Evolutionary conservation across 768 basidiomycete genomes (phyloP).

Genomic region (Agrocybe chaxingu): DNA sequence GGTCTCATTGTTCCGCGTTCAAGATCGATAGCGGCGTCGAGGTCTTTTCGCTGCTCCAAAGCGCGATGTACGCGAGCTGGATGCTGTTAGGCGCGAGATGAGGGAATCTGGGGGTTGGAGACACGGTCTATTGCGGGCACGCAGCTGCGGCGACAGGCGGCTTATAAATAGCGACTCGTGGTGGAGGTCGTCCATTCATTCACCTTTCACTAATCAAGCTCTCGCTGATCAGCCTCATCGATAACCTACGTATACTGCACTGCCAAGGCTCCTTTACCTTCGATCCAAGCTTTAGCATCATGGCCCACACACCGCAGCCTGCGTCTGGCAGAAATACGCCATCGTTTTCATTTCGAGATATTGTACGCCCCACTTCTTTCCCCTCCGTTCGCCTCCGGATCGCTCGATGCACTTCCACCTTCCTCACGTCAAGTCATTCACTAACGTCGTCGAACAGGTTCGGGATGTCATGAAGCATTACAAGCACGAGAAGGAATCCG

Average conservation of each 20-base stretch:
- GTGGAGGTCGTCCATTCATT: background rate
- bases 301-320: slow-evolving; percentile 18
- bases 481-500: slow-evolving; percentile 79
- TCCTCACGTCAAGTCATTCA: slow-evolving; percentile 39
- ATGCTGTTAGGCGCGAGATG: too few relatives aligned
- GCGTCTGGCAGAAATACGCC: slow-evolving; percentile 27
- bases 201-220: background rate
- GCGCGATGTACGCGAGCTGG: too few relatives aligned
- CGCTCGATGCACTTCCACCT: slow-evolving; percentile 44
- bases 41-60: too few relatives aligned
- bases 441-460: slow-evolving; percentile 57
- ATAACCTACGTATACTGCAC: slow-evolving; percentile 9
- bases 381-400: slow-evolving; percentile 6
- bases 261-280: slow-evolving; percentile 7
- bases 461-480: slow-evolving; percentile 63
- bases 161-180: background rate
- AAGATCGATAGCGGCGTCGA: too few relatives aligned
- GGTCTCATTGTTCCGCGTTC: too few relatives aligned
- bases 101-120: too few relatives aligned
- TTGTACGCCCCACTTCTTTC: slow-evolving; percentile 19
- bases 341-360: slow-evolving; percentile 20
- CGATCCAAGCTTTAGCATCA: slow-evolving; percentile 12
- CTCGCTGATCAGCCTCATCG: slow-evolving; percentile 8
- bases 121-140: too few relatives aligned
- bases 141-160: background rate